These are phyloP conservation scores for Tetraselmis striata DNA, from an alignment of 139 green algal species.

Conservation along the genomic window DNA sequence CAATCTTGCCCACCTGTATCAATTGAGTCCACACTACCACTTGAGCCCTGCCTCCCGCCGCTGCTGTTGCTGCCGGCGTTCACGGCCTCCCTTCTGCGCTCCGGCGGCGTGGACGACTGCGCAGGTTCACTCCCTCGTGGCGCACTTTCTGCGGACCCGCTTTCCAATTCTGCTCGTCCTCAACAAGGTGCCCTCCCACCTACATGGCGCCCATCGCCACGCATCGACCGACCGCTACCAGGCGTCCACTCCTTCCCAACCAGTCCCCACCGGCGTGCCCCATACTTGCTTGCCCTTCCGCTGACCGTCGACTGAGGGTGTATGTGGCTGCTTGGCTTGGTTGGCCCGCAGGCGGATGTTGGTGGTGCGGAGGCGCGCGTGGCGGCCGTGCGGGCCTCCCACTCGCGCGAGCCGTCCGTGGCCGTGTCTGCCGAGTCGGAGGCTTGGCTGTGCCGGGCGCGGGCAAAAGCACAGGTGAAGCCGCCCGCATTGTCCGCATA, in stretches of 20 bases:
- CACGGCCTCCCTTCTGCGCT: too few species aligned
- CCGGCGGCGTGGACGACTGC: too few species aligned
- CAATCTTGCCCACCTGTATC: too few species aligned
- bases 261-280: background rate
- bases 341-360: slow-evolving; percentile 28
- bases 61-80: too few species aligned
- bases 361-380: slow-evolving; percentile 23
- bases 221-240: too few species aligned
- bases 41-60: too few species aligned
- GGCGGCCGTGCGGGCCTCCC: slow-evolving; percentile 18
- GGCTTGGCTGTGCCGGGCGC: slow-evolving; percentile 21
- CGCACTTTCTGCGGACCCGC: slow-evolving; percentile 38
- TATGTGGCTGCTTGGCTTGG: too few species aligned
- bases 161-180: slow-evolving; percentile 52
- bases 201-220: too few species aligned
- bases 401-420: slow-evolving; percentile 38
- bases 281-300: background rate
- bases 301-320: too few species aligned
- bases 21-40: too few species aligned
- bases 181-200: slow-evolving; percentile 39
- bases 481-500: too few species aligned
- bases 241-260: background rate
- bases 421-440: slow-evolving; percentile 35
- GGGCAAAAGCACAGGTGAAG: background rate
- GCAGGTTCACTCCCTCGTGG: slow-evolving; percentile 38